phyloP scores from a whole-genome alignment of 2,329 filamentous ascomycete species.

The Sporothrix inflata region DNA sequence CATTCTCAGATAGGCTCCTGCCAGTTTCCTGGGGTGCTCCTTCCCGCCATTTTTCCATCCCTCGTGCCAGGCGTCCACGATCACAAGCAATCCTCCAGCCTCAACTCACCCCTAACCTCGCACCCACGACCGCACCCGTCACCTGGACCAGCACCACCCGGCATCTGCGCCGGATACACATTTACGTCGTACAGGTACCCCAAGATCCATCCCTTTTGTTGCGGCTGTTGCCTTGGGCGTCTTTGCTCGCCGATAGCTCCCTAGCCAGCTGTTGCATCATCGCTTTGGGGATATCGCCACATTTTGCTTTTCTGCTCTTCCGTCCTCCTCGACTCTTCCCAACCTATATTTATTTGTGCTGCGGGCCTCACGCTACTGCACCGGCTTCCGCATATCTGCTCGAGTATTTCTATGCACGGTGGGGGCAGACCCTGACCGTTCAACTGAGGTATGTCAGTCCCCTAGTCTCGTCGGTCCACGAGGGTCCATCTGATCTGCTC shows the following conservation, averaged over 20 bases:
- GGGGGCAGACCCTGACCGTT: slow-evolving; percentile 18
- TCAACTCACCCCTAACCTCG: slow-evolving; percentile 9
- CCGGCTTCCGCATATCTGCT: slow-evolving; percentile 1
- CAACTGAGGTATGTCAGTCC: slow-evolving; percentile 13
- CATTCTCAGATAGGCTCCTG: slow-evolving; percentile 12
- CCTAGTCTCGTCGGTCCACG: neutral
- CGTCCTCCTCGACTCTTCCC: neutral
- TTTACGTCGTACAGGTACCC: neutral
- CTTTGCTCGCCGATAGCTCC: neutral
- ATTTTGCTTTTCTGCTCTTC: slow-evolving; percentile 12
- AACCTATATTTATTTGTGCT: neutral
- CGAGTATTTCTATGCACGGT: slow-evolving; percentile 20
- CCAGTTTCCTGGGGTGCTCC: slow-evolving; percentile 4
- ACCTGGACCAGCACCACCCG: slow-evolving; percentile 3
- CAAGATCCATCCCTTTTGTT: neutral
- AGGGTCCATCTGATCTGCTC: slow-evolving; percentile 15
- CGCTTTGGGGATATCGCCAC: slow-evolving; percentile 17
- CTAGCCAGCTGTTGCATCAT: slow-evolving; percentile 21
- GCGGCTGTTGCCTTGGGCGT: slow-evolving; percentile 24
- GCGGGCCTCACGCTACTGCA: neutral
- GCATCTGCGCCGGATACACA: slow-evolving; percentile 4
- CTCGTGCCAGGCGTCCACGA: slow-evolving; percentile 31
- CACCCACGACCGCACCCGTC: neutral
- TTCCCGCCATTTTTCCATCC: slow-evolving; percentile 24
- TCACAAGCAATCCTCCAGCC: slow-evolving; percentile 29